Evolutionary conservation across 2,329 filamentous ascomycete species (phyloP).

Genomic region (Colletotrichum destructivum): DNA sequence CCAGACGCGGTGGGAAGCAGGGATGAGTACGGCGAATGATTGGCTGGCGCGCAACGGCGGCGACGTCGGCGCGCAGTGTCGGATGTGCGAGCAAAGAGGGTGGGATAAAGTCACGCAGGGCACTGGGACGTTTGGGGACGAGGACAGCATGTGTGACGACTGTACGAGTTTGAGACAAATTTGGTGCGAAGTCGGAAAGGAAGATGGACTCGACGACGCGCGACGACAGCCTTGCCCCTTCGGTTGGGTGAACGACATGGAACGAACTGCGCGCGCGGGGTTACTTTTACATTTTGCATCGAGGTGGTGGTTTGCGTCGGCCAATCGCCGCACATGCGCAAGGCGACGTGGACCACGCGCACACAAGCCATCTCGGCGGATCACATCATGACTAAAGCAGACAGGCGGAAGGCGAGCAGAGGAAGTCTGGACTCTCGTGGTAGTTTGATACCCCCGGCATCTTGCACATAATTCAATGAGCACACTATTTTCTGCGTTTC

Average conservation of each 20-base stretch:
- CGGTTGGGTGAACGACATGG: conserved; percentile 34
- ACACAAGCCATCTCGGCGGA: conserved; percentile 20
- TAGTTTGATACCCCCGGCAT: conserved; percentile 36
- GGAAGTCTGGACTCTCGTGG: conserved; percentile 23
- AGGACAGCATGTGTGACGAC: conserved; percentile 29
- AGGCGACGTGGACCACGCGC: conserved; percentile 31
- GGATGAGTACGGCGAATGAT: conserved; percentile 24
- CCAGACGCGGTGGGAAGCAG: conserved; percentile 42
- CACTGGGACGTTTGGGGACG: conserved; percentile 12
- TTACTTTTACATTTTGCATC: conserved; percentile 30
- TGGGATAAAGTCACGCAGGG: conserved; percentile 15
- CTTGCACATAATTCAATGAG: conserved; percentile 23
- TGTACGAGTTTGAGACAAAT: conserved; percentile 29
- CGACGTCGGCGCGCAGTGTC: not conserved
- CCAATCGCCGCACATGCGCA: conserved; percentile 24
- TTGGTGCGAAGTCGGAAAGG: conserved; percentile 29
- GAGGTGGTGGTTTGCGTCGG: conserved; percentile 27
- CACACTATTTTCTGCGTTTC: conserved; percentile 7
- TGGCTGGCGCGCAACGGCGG: conserved; percentile 29
- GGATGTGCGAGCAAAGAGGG: conserved; percentile 13
- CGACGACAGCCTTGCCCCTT: conserved; percentile 38
- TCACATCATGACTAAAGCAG: conserved; percentile 26
- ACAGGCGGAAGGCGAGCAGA: not conserved
- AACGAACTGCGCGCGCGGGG: conserved; percentile 34
- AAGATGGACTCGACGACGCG: conserved; percentile 18